Evolutionary conservation across 108 stramenopile genomes (phyloP).

Genomic region (Stephanodiscus triporus): DNA sequence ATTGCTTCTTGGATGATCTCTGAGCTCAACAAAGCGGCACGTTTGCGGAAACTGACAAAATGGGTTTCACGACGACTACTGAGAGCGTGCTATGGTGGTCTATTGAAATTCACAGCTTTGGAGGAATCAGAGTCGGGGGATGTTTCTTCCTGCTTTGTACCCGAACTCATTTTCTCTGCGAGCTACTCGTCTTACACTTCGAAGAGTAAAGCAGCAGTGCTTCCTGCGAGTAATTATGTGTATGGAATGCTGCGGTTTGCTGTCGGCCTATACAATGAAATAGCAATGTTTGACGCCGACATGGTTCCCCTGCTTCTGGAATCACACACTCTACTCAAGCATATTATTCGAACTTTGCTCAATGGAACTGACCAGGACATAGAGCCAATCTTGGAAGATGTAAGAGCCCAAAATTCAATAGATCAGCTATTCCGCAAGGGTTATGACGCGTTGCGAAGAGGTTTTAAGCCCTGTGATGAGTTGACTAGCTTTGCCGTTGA

Average conservation of each 20-base stretch:
- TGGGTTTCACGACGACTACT: conserved; percentile 31
- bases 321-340: background rate
- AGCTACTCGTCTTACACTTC: background rate
- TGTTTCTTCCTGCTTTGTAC: background rate
- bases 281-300: background rate
- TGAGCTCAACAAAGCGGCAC: conserved; percentile 14
- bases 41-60: conserved; percentile 10
- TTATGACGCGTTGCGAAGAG: background rate
- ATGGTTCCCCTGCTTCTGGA: background rate
- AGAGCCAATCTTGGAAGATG: background rate
- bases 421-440: background rate
- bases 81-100: conserved; percentile 18
- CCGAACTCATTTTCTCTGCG: background rate
- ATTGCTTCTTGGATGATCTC: conserved; percentile 21
- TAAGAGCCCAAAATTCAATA: background rate
- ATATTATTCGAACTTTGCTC: conserved; percentile 6
- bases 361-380: background rate
- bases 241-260: conserved; percentile 2
- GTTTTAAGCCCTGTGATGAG: conserved; percentile 9
- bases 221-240: background rate
- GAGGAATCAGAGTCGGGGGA: background rate
- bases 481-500: conserved; percentile 7
- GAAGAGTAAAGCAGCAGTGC: background rate
- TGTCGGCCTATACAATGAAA: conserved; percentile 2
- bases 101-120: conserved; percentile 20